These are phyloP conservation scores for Metschnikowia cerradonensis DNA, from an alignment of 805 yeast species.

Conservation along the genomic window DNA sequence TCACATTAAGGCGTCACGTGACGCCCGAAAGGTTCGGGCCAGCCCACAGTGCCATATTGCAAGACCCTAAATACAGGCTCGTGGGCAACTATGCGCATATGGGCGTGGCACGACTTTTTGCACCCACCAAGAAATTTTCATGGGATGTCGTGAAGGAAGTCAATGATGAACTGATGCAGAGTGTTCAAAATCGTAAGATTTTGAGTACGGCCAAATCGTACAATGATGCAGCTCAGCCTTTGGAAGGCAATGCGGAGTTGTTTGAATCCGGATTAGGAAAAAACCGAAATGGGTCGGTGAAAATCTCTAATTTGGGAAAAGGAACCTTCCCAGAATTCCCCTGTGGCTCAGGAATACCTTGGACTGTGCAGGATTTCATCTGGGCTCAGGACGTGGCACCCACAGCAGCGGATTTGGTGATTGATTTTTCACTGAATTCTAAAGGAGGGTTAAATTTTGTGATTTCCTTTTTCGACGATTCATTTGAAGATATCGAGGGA, in stretches of 20 bases:
- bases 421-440: constrained; percentile 27
- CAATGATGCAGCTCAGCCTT: constrained; percentile 13
- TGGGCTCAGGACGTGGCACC: constrained; percentile 38
- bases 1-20: constrained; percentile 30
- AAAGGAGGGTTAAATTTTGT: constrained; percentile 35
- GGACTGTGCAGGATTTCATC: constrained; percentile 29
- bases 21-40: constrained; percentile 7
- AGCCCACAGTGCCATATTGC: constrained; percentile 18
- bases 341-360: constrained; percentile 5
- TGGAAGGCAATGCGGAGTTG: constrained; percentile 18
- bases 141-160: constrained; percentile 30
- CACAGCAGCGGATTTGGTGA: constrained; percentile 31
- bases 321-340: constrained; percentile 21
- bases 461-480: constrained; percentile 26
- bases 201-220: constrained; percentile 22
- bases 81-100: constrained; percentile 33
- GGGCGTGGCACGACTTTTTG: constrained; percentile 28
- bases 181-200: constrained; percentile 21
- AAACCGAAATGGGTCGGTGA: constrained; percentile 29
- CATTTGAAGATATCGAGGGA: constrained; percentile 22
- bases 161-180: constrained; percentile 17
- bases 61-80: constrained; percentile 20
- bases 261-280: constrained; percentile 23
- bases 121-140: constrained; percentile 28
- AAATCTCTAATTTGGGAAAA: constrained; percentile 36